Percentiles rank a stretch among this genome's conserved stretches.
These are phyloP conservation scores for Aspergillus nanangensis DNA, from an alignment of 495 filamentous ascomycete genomes.

Conservation along the genomic window DNA sequence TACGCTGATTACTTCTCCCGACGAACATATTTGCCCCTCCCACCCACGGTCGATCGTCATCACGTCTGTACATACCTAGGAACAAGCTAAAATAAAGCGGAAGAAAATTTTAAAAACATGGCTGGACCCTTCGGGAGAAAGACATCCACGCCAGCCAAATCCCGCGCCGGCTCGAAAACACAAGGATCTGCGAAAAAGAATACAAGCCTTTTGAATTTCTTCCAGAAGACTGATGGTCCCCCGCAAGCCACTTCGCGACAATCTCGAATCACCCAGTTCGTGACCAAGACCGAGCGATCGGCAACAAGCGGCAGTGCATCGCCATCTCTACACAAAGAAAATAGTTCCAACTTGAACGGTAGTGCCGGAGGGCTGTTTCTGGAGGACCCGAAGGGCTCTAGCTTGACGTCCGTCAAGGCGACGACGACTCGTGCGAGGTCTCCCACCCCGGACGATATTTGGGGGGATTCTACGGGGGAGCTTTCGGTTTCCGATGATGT, in stretches of 20 bases:
- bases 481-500: too few relatives aligned
- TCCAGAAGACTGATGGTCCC: constrained; percentile 63
- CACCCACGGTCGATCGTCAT: too few relatives aligned
- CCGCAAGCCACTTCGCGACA: constrained; percentile 31
- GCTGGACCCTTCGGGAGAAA: constrained; percentile 14
- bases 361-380: constrained; percentile 36
- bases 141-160: constrained; percentile 21
- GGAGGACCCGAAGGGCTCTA: constrained; percentile 32
- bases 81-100: too few relatives aligned
- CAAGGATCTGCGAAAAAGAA: constrained; percentile 48
- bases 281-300: constrained; percentile 17
- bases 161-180: constrained; percentile 1
- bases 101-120: constrained; percentile 7
- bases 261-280: constrained; percentile 39
- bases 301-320: constrained; percentile 15
- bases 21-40: not conserved
- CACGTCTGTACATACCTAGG: too few relatives aligned
- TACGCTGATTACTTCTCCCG: too few relatives aligned
- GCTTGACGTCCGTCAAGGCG: constrained; percentile 8
- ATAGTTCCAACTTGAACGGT: constrained; percentile 9
- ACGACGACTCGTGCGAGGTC: constrained; percentile 9
- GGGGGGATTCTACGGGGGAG: constrained; percentile 24
- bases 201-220: constrained; percentile 74
- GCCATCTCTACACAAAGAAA: constrained; percentile 13
- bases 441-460: constrained; percentile 33